These are phyloP conservation scores for Gloeophyllum trabeum DNA, from an alignment of 768 basidiomycete genomes.

Conservation along the genomic window DNA sequence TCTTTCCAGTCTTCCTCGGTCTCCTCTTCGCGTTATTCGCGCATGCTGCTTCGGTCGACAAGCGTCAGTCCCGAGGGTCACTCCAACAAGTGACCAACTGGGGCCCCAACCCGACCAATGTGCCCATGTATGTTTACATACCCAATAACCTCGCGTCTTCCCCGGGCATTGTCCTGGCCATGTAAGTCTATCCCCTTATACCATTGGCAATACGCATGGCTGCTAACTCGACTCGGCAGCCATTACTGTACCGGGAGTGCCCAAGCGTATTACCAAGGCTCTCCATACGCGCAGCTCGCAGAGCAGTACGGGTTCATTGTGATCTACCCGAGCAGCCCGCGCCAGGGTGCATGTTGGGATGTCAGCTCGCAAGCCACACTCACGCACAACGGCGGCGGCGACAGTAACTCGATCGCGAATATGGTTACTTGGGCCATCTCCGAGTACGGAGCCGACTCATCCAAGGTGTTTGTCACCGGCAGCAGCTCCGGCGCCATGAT, in stretches of 20 bases:
- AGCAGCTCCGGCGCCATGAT: slow-evolving; percentile 48
- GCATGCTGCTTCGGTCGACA: no score
- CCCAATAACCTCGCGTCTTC: slow-evolving; percentile 24
- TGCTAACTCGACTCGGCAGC: slow-evolving; percentile 33
- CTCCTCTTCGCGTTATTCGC: no score
- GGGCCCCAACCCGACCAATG: slow-evolving; percentile 41
- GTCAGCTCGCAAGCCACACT: slow-evolving; percentile 37
- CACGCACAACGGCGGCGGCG: slow-evolving; percentile 43
- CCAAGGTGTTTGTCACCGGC: slow-evolving; percentile 38
- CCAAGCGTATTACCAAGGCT: slow-evolving; percentile 36
- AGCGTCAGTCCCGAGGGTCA: no score
- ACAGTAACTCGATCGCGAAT: slow-evolving; percentile 38
- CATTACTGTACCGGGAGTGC: slow-evolving; percentile 42
- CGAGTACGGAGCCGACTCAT: slow-evolving; percentile 33
- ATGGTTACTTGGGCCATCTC: slow-evolving; percentile 35
- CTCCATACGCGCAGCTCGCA: slow-evolving; percentile 36
- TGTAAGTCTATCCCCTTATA: slow-evolving; percentile 15
- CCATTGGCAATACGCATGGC: slow-evolving; percentile 14
- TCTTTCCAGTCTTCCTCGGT: no score
- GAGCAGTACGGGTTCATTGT: slow-evolving; percentile 39
- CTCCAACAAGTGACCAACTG: no score
- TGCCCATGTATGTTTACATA: slow-evolving; percentile 34
- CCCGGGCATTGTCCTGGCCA: neutral
- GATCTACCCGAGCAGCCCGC: slow-evolving; percentile 16
- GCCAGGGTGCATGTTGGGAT: slow-evolving; percentile 38